Base-by-base conservation (phyloP, 768 basidiomycete genomes). In the Xanthoconium stramineum region DNA sequence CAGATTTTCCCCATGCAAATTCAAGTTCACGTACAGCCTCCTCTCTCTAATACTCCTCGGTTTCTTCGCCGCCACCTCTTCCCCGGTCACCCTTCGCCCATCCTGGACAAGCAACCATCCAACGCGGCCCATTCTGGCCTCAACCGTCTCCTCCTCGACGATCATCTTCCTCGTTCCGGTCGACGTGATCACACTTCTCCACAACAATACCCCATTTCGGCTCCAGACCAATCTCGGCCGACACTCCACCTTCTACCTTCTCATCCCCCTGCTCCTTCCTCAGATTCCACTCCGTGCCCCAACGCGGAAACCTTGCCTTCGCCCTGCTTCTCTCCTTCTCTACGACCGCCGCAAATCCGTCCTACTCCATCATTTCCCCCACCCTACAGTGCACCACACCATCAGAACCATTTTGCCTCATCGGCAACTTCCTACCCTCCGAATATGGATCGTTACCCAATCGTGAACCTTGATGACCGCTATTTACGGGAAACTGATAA, bases 381-480 rank as follows among this genome's bases (percentile, higher is more conserved):
- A 50, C 69, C 76, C 35, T 67, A 74, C 57, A 75, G 72, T 54
- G 75, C 78, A 60, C 77, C 76, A 47, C 75, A 73, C 54, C 68
- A 78, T 50, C 76, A 78, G 56, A 71, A 74, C 62, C 76, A 76
- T 52, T 80, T 80, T 65, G 65, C 75, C 61, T 67, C 75, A 62
- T 72, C 72, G 66, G 63, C 69, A 66, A 71, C 70, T 69, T 73
- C 75, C 63, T 75, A 73, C 50, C 67, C 63, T 69, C 68, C 77
- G 52, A 69, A 69, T 67, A 73, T 72, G 65, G 78, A 77, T 61
- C 73, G 69, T 68, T 73, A 68, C 72, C 61, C 65, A 68, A 71
- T 68, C 43, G 44, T 58, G 63, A 62, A 76, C 65, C 69, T 69
- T 68, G 66, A 74, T 53, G 74, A 74, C 61, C 75, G 73, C 57